phyloP scores from a whole-genome alignment of 2,329 filamentous ascomycete species.

The Fusarium sp. region DNA sequence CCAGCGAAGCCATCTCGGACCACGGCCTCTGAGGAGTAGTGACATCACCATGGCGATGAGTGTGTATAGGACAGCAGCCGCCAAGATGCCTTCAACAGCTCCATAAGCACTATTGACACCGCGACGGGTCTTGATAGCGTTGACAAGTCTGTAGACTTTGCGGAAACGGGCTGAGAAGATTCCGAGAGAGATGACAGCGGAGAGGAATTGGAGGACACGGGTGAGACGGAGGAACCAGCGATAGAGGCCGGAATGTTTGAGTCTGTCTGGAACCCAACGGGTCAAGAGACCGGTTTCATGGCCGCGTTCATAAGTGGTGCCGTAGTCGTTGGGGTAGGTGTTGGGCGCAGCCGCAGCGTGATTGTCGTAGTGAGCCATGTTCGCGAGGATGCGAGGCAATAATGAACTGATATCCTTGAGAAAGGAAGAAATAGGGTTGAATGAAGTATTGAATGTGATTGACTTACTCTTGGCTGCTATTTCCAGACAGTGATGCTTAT shows the following conservation, averaged over 20 bases:
- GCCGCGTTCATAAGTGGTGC: background rate
- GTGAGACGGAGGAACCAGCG: constrained; percentile 36
- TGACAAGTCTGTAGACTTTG: constrained; percentile 23
- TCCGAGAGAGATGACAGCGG: constrained; percentile 24
- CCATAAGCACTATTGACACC: constrained; percentile 23
- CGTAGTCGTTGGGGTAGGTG: constrained; percentile 10
- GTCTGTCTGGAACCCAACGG: constrained; percentile 17
- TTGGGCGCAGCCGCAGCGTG: background rate
- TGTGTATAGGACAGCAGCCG: constrained; percentile 32
- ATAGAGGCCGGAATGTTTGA: constrained; percentile 30
- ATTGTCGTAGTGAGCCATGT: constrained; percentile 6
- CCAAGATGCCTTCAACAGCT: constrained; percentile 37
- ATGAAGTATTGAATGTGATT: accelerated
- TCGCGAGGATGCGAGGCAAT: background rate
- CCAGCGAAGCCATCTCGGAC: constrained; percentile 30
- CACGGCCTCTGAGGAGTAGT: constrained; percentile 13
- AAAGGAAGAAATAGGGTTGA: background rate
- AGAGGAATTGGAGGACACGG: constrained; percentile 30
- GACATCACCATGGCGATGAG: constrained; percentile 23
- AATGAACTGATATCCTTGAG: background rate
- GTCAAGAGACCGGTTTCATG: constrained; percentile 17
- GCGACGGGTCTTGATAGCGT: constrained; percentile 22
- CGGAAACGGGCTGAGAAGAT: constrained; percentile 28
- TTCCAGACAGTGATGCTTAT: background rate
- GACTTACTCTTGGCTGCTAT: background rate